Percentiles rank a stretch among this genome's conserved stretches.
These are phyloP conservation scores for Myxozyma lipomycoides DNA, from an alignment of 805 yeast genomes.

Conservation along the genomic window DNA sequence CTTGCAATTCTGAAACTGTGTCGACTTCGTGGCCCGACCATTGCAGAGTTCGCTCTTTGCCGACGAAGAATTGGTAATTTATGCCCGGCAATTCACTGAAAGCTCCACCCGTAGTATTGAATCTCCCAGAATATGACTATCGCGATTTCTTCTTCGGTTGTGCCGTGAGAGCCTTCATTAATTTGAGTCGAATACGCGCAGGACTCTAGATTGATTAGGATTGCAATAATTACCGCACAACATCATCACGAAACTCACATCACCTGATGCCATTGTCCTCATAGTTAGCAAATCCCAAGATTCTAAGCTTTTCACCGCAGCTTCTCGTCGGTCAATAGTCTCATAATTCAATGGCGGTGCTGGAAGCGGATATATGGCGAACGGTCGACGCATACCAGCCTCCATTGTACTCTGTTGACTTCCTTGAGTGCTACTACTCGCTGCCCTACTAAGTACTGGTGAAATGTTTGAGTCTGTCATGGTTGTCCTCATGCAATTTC, in stretches of 20 bases:
- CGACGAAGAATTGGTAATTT: too few species aligned
- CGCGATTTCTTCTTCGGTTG: not conserved
- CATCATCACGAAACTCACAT: conserved; percentile 5
- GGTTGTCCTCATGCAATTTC: too few species aligned
- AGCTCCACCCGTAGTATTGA: too few species aligned
- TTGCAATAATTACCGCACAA: not conserved
- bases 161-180: not conserved
- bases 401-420: conserved; percentile 1
- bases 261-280: conserved; percentile 15
- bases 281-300: conserved; percentile 24
- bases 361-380: conserved; percentile 6
- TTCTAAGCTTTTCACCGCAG: conserved; percentile 12
- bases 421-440: too few species aligned
- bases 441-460: too few species aligned
- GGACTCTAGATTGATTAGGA: not conserved
- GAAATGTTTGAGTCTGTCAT: too few species aligned
- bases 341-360: conserved; percentile 18
- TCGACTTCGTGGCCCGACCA: too few species aligned
- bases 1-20: too few species aligned
- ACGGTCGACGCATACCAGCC: conserved; percentile 2
- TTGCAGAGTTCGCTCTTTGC: too few species aligned
- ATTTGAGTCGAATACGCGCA: not conserved
- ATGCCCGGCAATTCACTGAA: too few species aligned
- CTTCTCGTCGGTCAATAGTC: conserved; percentile 23
- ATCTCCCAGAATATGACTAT: too few species aligned